These are phyloP conservation scores for Lasiosphaeria hispida DNA, from an alignment of 495 filamentous ascomycete genomes.

Conservation along the genomic window DNA sequence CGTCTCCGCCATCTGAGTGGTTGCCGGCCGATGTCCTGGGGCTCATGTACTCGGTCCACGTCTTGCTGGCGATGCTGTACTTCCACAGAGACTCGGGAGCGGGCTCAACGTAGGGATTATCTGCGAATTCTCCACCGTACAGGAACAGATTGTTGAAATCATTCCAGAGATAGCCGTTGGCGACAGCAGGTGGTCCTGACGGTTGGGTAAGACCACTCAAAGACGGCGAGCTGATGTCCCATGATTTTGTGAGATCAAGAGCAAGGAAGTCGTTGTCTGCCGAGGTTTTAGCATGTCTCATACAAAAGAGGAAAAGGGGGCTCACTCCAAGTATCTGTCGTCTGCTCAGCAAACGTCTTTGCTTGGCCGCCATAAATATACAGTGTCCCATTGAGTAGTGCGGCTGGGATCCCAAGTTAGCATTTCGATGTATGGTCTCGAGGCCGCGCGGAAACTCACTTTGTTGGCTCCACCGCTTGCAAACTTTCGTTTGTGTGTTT, in stretches of 20 bases:
- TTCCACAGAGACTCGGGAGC: constrained; percentile 60
- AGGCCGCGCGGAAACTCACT: constrained; percentile 34
- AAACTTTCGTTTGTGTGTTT: constrained; percentile 54
- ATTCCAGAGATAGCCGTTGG: constrained; percentile 71
- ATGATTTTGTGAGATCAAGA: constrained; percentile 63
- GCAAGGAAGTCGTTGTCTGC: constrained; percentile 68
- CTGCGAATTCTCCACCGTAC: constrained; percentile 70
- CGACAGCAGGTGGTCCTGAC: constrained; percentile 65
- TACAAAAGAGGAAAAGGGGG: neutral
- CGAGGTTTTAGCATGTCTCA: constrained; percentile 21
- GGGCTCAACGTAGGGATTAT: constrained; percentile 52
- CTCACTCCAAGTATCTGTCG: constrained; percentile 62
- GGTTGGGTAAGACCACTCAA: constrained; percentile 60
- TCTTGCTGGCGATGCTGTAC: constrained; percentile 56
- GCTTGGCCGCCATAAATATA: constrained; percentile 73
- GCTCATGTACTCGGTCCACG: constrained; percentile 58
- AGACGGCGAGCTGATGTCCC: constrained; percentile 62
- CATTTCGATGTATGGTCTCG: neutral
- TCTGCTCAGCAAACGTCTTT: constrained; percentile 52
- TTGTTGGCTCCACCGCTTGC: constrained; percentile 68
- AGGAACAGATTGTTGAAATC: constrained; percentile 63
- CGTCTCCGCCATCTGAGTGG: constrained; percentile 50
- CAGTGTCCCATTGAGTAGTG: constrained; percentile 67
- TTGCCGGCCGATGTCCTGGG: constrained; percentile 58
- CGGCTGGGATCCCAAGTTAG: constrained; percentile 31